These are phyloP conservation scores for Sextonia rubra DNA, from an alignment of 164 flowering plant genomes.

Conservation along the genomic window DNA sequence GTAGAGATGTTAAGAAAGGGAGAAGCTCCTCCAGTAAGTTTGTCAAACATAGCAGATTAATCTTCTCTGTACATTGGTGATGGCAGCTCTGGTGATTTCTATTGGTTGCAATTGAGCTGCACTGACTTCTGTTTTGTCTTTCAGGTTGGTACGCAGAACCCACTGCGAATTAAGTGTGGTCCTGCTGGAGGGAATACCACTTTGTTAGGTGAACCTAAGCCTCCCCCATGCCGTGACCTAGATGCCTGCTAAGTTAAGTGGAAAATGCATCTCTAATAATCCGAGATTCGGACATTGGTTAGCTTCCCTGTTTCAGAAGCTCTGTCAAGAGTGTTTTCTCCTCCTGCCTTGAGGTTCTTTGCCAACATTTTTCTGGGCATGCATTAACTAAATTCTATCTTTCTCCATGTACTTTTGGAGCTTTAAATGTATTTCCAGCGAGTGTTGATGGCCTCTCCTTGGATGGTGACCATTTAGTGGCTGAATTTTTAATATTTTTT, in stretches of 20 bases:
- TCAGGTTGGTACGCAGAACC: conserved; percentile 95
- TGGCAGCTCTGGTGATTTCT: not conserved
- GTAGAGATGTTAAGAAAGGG: conserved; percentile 86
- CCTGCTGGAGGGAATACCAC: conserved; percentile 97
- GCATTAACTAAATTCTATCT: not conserved
- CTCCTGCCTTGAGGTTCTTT: conserved; percentile 8
- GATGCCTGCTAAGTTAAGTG: conserved; percentile 65
- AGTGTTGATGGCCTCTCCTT: not conserved
- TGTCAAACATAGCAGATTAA: not conserved
- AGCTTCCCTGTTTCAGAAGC: conserved; percentile 18
- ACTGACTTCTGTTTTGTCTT: conserved; percentile 10
- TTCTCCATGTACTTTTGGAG: not conserved
- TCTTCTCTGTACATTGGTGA: not conserved
- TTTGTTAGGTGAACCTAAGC: conserved; percentile 72
- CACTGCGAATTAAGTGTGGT: conserved; percentile 59
- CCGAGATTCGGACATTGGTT: conserved; percentile 21
- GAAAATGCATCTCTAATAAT: conserved; percentile 31
- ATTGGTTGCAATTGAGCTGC: not conserved
- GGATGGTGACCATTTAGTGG: not conserved
- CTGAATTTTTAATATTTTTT: not conserved
- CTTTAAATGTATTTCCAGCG: not conserved
- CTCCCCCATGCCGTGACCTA: conserved; percentile 97
- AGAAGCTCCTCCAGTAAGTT: conserved; percentile 83
- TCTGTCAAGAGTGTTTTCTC: conserved; percentile 7
- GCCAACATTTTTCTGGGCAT: conserved; percentile 8